Evolutionary conservation across 768 basidiomycete genomes (phyloP).

Genomic region (Boletus rufocinnamomeus): DNA sequence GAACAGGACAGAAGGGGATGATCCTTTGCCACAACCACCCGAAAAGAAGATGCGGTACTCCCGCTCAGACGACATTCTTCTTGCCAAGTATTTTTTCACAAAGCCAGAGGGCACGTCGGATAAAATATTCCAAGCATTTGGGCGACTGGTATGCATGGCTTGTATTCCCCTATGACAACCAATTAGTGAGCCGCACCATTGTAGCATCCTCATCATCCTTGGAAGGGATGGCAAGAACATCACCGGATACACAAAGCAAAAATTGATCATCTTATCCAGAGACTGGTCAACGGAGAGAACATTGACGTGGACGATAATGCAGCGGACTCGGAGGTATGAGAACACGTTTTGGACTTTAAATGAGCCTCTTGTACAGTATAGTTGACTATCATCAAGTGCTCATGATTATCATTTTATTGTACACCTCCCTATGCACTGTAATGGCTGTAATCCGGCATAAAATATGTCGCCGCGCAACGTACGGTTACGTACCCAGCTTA

Average conservation of each 20-base stretch:
- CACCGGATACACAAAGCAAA: constrained; percentile 86
- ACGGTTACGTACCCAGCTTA: neutral
- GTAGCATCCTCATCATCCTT: constrained; percentile 86
- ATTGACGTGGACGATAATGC: constrained; percentile 39
- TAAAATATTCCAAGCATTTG: constrained; percentile 82
- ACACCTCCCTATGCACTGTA: constrained; percentile 4
- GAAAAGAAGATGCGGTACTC: constrained; percentile 91
- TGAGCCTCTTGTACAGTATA: constrained; percentile 10
- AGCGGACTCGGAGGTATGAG: constrained; percentile 32
- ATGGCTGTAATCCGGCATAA: constrained; percentile 7
- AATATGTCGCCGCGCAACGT: neutral
- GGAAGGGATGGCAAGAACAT: constrained; percentile 95
- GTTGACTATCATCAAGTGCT: neutral
- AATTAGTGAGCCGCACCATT: constrained; percentile 4
- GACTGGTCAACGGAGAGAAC: constrained; percentile 58
- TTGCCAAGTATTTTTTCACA: constrained; percentile 71
- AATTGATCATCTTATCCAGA: constrained; percentile 77
- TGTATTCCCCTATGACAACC: neutral
- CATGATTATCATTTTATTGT: constrained; percentile 17
- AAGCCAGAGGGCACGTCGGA: constrained; percentile 83
- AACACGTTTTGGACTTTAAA: neutral
- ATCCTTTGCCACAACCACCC: constrained; percentile 71
- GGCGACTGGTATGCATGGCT: constrained; percentile 52
- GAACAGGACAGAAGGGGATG: constrained; percentile 62
- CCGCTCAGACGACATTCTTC: constrained; percentile 72